Conservation (phyloP, 164 flowering plant species). For the Stephania yunnanensis region DNA sequence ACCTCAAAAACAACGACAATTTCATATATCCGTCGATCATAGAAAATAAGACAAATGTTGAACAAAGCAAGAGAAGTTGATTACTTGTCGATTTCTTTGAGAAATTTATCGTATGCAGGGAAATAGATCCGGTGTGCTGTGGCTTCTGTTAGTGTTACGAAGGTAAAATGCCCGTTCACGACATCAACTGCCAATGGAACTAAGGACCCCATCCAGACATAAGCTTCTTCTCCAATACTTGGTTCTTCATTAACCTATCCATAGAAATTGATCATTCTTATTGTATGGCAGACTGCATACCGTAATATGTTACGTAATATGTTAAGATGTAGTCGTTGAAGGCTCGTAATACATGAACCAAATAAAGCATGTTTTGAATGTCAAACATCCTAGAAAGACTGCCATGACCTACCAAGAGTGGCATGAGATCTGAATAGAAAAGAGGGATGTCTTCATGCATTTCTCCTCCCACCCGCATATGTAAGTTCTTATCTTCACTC, state of each 20-base stretch:
- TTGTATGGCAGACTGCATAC: background rate
- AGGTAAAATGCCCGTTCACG: conserved; percentile 71
- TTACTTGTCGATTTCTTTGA: conserved; percentile 68
- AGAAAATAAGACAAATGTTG: background rate
- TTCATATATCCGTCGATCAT: background rate
- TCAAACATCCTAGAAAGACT: background rate
- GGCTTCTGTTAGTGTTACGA: conserved; percentile 72
- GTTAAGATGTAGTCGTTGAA: background rate
- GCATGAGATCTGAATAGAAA: conserved; percentile 92
- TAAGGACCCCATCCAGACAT: conserved; percentile 72
- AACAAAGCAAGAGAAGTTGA: conserved; percentile 1
- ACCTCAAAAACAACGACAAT: background rate
- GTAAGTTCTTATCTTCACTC: conserved; percentile 50
- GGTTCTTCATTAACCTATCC: conserved; percentile 55
- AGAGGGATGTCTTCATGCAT: conserved; percentile 62
- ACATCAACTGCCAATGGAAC: conserved; percentile 65
- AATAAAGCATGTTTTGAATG: background rate
- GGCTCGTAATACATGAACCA: background rate
- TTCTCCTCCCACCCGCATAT: conserved; percentile 8
- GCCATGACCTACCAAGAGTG: conserved; percentile 68
- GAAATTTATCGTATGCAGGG: conserved; percentile 72
- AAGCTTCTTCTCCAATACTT: conserved; percentile 75
- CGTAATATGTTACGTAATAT: background rate
- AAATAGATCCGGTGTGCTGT: conserved; percentile 60
- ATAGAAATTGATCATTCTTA: conserved; percentile 1